Percentiles rank a stretch among this genome's conserved stretches.
phyloP scores from a whole-genome alignment of 2,329 filamentous ascomycete genomes.

The Aureobasidium melanogenum region DNA sequence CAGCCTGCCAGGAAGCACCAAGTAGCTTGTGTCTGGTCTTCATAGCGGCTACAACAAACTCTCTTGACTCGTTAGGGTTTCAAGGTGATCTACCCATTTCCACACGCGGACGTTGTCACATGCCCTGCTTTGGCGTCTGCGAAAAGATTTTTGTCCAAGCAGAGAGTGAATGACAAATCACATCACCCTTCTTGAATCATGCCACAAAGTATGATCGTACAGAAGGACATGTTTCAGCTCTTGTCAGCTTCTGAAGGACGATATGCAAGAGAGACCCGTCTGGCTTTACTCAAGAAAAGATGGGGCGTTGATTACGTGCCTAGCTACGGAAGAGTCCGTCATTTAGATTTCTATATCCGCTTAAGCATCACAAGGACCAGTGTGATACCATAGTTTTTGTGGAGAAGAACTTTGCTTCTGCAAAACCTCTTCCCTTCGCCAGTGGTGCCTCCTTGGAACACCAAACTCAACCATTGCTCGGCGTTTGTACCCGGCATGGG shows the following conservation, averaged over 20 bases:
- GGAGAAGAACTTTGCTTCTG: background rate
- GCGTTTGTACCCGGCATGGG: background rate
- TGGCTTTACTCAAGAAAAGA: background rate
- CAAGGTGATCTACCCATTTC: background rate
- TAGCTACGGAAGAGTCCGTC: background rate
- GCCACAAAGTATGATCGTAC: background rate
- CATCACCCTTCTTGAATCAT: background rate
- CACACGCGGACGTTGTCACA: background rate
- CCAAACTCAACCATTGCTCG: background rate
- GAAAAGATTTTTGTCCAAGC: background rate
- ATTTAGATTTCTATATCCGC: background rate
- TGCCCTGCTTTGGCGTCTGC: background rate
- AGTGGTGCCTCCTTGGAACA: background rate
- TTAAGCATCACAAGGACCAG: background rate
- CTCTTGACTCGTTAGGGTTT: background rate
- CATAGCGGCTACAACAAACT: no score
- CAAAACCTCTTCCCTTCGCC: background rate
- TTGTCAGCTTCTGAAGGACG: background rate
- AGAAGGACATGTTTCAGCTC: no score
- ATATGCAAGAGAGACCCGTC: background rate
- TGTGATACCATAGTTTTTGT: background rate
- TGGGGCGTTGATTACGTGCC: background rate
- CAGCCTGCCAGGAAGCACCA: background rate
- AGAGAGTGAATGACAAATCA: background rate
- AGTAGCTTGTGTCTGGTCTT: background rate